These are phyloP conservation scores for Acanthamoeba culbertsoni DNA, from an alignment of 208 protist genomes.

Conservation along the genomic window DNA sequence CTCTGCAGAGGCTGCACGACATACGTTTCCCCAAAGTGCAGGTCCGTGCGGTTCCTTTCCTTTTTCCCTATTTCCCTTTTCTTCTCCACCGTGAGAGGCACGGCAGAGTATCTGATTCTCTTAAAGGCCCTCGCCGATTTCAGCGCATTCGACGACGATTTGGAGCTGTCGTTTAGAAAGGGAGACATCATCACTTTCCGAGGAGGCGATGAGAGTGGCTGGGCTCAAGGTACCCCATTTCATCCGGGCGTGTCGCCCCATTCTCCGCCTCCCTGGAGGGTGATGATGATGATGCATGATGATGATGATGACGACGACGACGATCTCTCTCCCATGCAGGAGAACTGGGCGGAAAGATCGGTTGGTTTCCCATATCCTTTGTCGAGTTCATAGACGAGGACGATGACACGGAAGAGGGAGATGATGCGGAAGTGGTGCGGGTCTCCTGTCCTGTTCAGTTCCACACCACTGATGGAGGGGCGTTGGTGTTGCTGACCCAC, in stretches of 20 bases:
- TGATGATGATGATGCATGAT: background rate
- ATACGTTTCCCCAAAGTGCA: slow-evolving; percentile 20
- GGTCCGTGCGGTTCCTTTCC: background rate
- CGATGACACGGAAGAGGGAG: background rate
- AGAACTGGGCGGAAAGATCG: background rate
- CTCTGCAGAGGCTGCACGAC: background rate
- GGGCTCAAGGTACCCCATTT: slow-evolving; percentile 38
- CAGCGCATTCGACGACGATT: slow-evolving; percentile 50
- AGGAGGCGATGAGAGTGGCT: slow-evolving; percentile 52
- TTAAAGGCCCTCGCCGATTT: slow-evolving; percentile 33
- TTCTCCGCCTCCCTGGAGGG: background rate
- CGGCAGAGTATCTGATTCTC: background rate
- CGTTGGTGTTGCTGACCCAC: background rate
- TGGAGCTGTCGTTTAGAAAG: slow-evolving; percentile 58
- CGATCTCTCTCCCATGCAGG: background rate
- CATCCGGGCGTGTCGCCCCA: background rate
- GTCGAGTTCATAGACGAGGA: slow-evolving; percentile 53
- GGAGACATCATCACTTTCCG: slow-evolving; percentile 62
- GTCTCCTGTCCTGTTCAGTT: background rate
- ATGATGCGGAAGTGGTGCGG: background rate
- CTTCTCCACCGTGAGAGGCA: background rate
- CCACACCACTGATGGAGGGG: background rate
- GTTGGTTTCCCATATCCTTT: slow-evolving; percentile 54
- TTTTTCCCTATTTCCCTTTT: background rate
- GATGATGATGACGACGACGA: background rate